These are phyloP conservation scores for Ottelia alismoides DNA, from an alignment of 106 monocot genomes.

Conservation along the genomic window DNA sequence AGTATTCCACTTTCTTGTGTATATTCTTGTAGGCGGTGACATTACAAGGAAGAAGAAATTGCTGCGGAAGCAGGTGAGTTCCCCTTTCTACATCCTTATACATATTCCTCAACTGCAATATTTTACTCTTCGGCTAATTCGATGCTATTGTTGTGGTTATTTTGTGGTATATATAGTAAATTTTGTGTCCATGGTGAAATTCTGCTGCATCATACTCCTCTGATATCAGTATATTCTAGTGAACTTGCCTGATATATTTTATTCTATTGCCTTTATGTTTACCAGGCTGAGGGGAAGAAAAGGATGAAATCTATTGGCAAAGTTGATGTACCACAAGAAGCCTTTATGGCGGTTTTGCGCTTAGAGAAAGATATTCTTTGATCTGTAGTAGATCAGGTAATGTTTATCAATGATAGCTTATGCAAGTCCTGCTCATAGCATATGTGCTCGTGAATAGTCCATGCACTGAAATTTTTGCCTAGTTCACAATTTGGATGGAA, in stretches of 20 bases:
- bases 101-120: not conserved
- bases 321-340: conserved; percentile 98
- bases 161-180: not conserved
- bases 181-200: not conserved
- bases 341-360: conserved; percentile 89
- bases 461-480: too few relatives aligned
- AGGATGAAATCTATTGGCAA: conserved; percentile 96
- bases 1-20: not conserved
- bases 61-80: conserved; percentile 76
- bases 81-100: not conserved
- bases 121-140: not conserved
- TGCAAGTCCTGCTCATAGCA: too few relatives aligned
- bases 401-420: too few relatives aligned
- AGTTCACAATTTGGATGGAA: too few relatives aligned
- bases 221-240: too few relatives aligned
- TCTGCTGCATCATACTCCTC: not conserved
- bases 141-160: not conserved
- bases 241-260: not conserved
- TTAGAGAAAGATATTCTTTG: conserved; percentile 90
- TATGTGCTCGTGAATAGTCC: too few relatives aligned
- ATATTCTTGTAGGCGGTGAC: conserved; percentile 65
- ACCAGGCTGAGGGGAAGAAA: conserved; percentile 92
- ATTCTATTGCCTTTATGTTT: not conserved
- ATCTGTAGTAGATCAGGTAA: too few relatives aligned
- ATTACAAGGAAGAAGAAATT: conserved; percentile 96